Evolutionary conservation across 2,329 filamentous ascomycete species (phyloP).

Genomic region (Alternaria triticina): DNA sequence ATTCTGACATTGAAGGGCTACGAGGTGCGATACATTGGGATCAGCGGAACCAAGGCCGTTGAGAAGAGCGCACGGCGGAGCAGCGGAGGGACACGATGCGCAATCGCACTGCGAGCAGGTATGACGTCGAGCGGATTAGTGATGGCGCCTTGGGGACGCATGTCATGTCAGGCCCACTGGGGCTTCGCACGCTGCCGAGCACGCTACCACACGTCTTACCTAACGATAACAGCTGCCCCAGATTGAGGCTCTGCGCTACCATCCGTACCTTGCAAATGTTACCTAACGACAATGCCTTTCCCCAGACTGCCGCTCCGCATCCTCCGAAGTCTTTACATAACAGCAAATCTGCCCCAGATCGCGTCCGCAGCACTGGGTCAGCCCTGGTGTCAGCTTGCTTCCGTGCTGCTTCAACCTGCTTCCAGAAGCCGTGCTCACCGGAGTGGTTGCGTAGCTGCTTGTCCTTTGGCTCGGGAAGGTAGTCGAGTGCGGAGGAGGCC

Average conservation of each 20-base stretch:
- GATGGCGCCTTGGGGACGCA: neutral
- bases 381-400: neutral
- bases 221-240: constrained; percentile 4
- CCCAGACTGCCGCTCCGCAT: constrained; percentile 6
- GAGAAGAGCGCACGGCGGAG: constrained; percentile 57
- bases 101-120: constrained; percentile 58
- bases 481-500: neutral
- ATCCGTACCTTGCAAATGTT: neutral
- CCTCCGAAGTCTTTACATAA: constrained; percentile 2
- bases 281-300: constrained; percentile 4
- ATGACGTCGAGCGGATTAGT: constrained; percentile 40
- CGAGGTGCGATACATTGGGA: constrained; percentile 52
- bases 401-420: neutral
- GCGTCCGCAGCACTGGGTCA: constrained; percentile 8
- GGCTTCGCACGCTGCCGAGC: neutral
- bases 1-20: neutral
- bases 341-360: constrained; percentile 11
- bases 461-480: neutral
- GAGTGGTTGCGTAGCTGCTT: neutral
- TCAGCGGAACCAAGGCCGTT: constrained; percentile 56
- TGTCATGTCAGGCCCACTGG: neutral
- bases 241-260: constrained; percentile 6
- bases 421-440: constrained; percentile 1
- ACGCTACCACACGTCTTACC: constrained; percentile 8
- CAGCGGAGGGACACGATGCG: constrained; percentile 60